Conservation (phyloP, 2,329 filamentous ascomycete genomes). For the Aulographum hederae region DNA sequence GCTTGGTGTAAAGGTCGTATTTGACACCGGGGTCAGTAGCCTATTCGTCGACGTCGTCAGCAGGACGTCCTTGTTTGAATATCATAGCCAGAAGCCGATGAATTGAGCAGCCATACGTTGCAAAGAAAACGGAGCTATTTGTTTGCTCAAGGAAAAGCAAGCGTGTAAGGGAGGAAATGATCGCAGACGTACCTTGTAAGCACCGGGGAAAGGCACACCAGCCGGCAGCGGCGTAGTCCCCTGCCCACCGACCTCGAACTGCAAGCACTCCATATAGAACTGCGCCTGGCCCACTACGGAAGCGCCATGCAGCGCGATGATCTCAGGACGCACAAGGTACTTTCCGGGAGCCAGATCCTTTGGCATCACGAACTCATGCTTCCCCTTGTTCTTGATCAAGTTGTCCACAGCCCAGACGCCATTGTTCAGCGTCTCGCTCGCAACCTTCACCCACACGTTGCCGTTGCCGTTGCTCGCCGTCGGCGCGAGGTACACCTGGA, state of each 20-base stretch:
- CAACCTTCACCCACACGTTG: constrained; percentile 32
- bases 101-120: too few species aligned
- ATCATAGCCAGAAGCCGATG: too few species aligned
- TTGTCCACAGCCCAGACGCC: constrained; percentile 15
- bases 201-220: constrained; percentile 27
- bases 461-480: constrained; percentile 25
- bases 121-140: too few species aligned
- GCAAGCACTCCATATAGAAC: constrained; percentile 26
- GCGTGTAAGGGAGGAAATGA: too few species aligned
- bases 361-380: constrained; percentile 23
- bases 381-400: constrained; percentile 22
- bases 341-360: constrained; percentile 20
- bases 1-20: too few species aligned
- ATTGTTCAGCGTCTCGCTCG: constrained; percentile 18
- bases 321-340: constrained; percentile 25
- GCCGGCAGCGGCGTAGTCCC: constrained; percentile 12
- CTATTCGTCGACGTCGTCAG: too few species aligned
- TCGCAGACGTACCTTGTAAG: too few species aligned
- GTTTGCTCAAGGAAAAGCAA: too few species aligned
- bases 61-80: too few species aligned
- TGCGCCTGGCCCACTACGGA: constrained; percentile 19
- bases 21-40: too few species aligned
- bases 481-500: constrained; percentile 34
- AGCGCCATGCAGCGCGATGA: constrained; percentile 26
- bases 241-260: constrained; percentile 18